Base-by-base conservation (phyloP, 805 yeast genomes). In the Metschnikowia dekortorum region DNA sequence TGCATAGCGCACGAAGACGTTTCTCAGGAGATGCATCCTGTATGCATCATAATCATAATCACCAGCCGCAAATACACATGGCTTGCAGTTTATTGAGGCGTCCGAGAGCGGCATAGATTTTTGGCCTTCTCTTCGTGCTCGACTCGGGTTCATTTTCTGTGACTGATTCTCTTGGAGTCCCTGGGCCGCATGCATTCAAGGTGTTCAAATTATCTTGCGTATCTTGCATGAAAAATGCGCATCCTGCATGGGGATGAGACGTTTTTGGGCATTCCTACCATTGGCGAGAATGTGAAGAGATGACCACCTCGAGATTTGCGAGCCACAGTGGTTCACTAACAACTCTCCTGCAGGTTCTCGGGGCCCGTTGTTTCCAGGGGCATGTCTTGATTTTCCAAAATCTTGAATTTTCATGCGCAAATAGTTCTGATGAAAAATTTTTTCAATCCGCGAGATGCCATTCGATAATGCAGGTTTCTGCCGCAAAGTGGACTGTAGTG, bases 381-480 rank as follows among this genome's bases (percentile, higher is more conserved):
- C 13, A 31, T 4, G 7, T 6, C 31, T 8, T 14, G 8, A 8
- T 10, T 4, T 18, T 16, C 14, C 29, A 7, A 8, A 11, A 28
- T 9, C 6, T 16, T 8, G 11, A n/a, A 22, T 4, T 41, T 22
- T 18, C 18, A 31, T 41, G 45, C 22, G 30, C 29, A 14, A 22
- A 11, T 13, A 13, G 8, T 29, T 28, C 16, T 26, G 18, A 11
- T 14, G 46, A 44, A 34, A 26, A 11, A 11, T 29, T 36, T 44
- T 44, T 36, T 35, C 34, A 44, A 35, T 44, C 39, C 39, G 39
- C 33, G 46, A 44, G 46, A 44, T 44, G 39, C 46, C 18, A 44
- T 44, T 44, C 46, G 46, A 44, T 44, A 44, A 44, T 44, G 46
- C 46, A 36, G 28, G 34, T 16, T 30, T 6, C 7, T 3, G 13